A percentile compares a stretch with the other conserved stretches of the same genome.
These are phyloP conservation scores for Plasmopara muralis DNA, from an alignment of 352 stramenopile genomes.

Conservation along the genomic window DNA sequence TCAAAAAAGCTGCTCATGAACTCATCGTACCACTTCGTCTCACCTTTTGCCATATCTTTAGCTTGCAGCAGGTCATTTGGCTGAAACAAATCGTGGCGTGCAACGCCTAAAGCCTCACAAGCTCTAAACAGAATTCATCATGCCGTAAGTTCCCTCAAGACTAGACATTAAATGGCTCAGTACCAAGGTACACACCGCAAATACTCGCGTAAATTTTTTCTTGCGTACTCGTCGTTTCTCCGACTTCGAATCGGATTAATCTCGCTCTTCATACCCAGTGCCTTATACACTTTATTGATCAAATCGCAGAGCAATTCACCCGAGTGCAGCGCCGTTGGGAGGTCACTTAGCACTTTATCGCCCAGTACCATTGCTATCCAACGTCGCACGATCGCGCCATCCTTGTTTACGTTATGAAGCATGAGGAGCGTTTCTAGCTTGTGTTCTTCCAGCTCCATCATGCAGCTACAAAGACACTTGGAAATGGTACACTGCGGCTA, in stretches of 20 bases:
- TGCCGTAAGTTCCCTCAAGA: conserved; percentile 7
- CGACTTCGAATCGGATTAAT: conserved; percentile 20
- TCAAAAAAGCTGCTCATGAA: conserved; percentile 2
- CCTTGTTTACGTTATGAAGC: conserved; percentile 34
- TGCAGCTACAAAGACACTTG: conserved; percentile 11
- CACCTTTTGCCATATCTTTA: conserved; percentile 65
- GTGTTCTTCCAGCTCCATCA: conserved; percentile 21
- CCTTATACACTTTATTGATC: conserved; percentile 65
- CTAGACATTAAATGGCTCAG: too few relatives aligned
- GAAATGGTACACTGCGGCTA: conserved; percentile 15
- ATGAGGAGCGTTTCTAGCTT: conserved; percentile 26
- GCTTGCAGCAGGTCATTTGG: conserved; percentile 61
- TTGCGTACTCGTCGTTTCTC: conserved; percentile 12
- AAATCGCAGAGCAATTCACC: conserved; percentile 60
- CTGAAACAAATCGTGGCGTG: conserved; percentile 52
- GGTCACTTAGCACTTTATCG: conserved; percentile 53
- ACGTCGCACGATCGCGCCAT: conserved; percentile 65
- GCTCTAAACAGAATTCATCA: conserved; percentile 28
- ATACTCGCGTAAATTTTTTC: conserved; percentile 58
- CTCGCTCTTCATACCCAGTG: conserved; percentile 71
- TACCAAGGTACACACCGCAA: conserved; percentile 34
- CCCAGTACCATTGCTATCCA: conserved; percentile 87
- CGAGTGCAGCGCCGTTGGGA: conserved; percentile 50
- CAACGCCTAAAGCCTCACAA: conserved; percentile 60
- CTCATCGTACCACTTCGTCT: neutral